Evolutionary conservation across 2,329 filamentous ascomycete species (phyloP).

Genomic region (Aspergillus tanneri): DNA sequence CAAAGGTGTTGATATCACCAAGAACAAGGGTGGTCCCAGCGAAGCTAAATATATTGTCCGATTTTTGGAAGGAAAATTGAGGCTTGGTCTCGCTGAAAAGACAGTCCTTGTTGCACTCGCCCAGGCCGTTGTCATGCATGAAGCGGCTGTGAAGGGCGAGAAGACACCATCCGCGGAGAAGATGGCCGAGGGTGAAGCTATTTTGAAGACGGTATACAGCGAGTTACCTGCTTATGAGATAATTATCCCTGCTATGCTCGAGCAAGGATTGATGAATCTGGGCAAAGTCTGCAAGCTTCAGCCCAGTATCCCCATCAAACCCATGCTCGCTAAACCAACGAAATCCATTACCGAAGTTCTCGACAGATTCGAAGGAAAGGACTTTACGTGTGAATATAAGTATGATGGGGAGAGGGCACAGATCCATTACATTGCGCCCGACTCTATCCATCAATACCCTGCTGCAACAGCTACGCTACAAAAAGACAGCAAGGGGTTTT

Average conservation of each 20-base stretch:
- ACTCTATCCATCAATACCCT: slow-evolving; percentile 67
- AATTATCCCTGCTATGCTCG: slow-evolving; percentile 84
- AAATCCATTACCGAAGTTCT: slow-evolving; percentile 98
- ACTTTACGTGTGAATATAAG: slow-evolving; percentile 98
- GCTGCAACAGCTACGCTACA: slow-evolving; percentile 62
- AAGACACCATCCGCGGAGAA: slow-evolving; percentile 71
- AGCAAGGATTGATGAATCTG: slow-evolving; percentile 81
- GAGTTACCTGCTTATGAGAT: slow-evolving; percentile 94
- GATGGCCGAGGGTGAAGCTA: slow-evolving; percentile 77
- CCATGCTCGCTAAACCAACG: slow-evolving; percentile 97
- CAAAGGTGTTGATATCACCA: slow-evolving; percentile 72
- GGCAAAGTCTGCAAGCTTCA: slow-evolving; percentile 84
- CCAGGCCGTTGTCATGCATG: slow-evolving; percentile 83
- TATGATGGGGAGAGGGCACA: slow-evolving; percentile 98
- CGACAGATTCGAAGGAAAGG: slow-evolving; percentile 91
- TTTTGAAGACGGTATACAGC: slow-evolving; percentile 88
- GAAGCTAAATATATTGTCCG: slow-evolving; percentile 93
- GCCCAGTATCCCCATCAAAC: slow-evolving; percentile 91
- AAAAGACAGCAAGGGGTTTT: slow-evolving; percentile 68
- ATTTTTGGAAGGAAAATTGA: slow-evolving; percentile 90
- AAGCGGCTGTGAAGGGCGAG: slow-evolving; percentile 66
- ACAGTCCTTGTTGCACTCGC: slow-evolving; percentile 87
- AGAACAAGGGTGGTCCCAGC: slow-evolving; percentile 89
- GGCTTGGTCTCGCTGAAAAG: slow-evolving; percentile 86
- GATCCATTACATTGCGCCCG: slow-evolving; percentile 91